Base-by-base conservation (phyloP, 345 rosid species). In the Aquilaria malaccensis region DNA sequence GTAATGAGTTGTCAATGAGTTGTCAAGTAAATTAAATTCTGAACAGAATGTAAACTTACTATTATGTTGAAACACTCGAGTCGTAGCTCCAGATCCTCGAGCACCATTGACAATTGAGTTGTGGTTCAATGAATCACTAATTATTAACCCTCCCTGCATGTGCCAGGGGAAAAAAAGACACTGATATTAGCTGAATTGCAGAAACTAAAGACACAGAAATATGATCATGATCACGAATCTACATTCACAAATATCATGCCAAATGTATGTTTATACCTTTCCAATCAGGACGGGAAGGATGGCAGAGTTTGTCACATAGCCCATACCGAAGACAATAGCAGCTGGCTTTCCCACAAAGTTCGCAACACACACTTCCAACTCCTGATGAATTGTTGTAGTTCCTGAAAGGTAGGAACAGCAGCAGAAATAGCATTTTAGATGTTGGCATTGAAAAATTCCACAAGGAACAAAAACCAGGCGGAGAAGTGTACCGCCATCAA, bases 41-140 rank as follows among this genome's bases (percentile, higher is more conserved):
- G 30, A 52, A 37, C 7, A 37, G 43, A 37, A 61, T 10, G 48
- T 9, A 29, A 57, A 76, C 87, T 85, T 69, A 87, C 95, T 82
- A 65, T 90, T 90, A 76, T 87, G 85, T 63, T 85, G 96, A 75
- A 90, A 90, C 76, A 90, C 97, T 33, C 92, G 80, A 69, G 87
- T 71, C 31, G 91, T 80, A 68, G 97, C 90, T 69, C 95, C 92
- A 12, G 97, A 87, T 53, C 95, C 97, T 63, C 97, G 83, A 46
- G 96, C 97, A 58, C 97, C 97, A 70, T 76, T 90, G 56, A 90
- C 85, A 75, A 90, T 90, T 33, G 96, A 90, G 67, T 84, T 87
- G 66, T 90, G 97, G 82, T 90, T 90, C 79, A 90, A 70, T 9
- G 97, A 87, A 77, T 90, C 97, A 55, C 97, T 87, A 22, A 90